Evolutionary conservation across 306 rosid genomes (phyloP).

Genomic region (Vigna trinervia): DNA sequence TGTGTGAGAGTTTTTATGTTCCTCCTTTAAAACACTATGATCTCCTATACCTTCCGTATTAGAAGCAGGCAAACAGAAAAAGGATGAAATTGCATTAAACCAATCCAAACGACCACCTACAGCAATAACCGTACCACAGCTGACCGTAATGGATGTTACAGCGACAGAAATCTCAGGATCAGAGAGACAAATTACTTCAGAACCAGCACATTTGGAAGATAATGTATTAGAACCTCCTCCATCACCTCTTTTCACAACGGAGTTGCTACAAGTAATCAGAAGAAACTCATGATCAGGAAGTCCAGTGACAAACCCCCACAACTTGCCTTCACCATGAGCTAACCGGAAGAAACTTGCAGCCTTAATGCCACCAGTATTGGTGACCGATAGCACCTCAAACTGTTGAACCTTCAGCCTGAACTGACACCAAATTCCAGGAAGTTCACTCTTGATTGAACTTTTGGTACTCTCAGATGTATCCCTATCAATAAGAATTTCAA

Average conservation of each 20-base stretch:
- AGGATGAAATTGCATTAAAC: conserved; percentile 68
- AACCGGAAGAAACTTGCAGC: conserved; percentile 80
- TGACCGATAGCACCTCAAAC: conserved; percentile 73
- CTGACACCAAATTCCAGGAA: conserved; percentile 83
- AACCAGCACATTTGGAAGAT: conserved; percentile 83
- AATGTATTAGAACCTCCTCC: conserved; percentile 94
- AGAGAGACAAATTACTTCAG: conserved; percentile 74
- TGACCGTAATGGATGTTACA: conserved; percentile 70
- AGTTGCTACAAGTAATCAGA: conserved; percentile 76
- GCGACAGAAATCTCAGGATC: conserved; percentile 67
- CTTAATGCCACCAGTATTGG: conserved; percentile 73
- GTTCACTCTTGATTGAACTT: conserved; percentile 81
- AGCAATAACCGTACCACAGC: conserved; percentile 85
- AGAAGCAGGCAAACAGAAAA: conserved; percentile 62
- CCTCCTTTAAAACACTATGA: conserved; percentile 46
- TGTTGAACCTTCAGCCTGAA: conserved; percentile 73
- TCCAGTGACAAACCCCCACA: conserved; percentile 70
- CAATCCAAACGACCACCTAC: conserved; percentile 95
- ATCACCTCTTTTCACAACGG: conserved; percentile 84
- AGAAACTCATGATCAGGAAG: conserved; percentile 80
- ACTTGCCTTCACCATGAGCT: conserved; percentile 87
- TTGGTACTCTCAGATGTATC: conserved; percentile 60
- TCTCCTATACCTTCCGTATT: conserved; percentile 55
- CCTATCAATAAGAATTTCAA: conserved; percentile 64
- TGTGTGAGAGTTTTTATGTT: conserved; percentile 45